phyloP scores from a whole-genome alignment of 2,329 filamentous ascomycete species.

The Boeremia exigua region DNA sequence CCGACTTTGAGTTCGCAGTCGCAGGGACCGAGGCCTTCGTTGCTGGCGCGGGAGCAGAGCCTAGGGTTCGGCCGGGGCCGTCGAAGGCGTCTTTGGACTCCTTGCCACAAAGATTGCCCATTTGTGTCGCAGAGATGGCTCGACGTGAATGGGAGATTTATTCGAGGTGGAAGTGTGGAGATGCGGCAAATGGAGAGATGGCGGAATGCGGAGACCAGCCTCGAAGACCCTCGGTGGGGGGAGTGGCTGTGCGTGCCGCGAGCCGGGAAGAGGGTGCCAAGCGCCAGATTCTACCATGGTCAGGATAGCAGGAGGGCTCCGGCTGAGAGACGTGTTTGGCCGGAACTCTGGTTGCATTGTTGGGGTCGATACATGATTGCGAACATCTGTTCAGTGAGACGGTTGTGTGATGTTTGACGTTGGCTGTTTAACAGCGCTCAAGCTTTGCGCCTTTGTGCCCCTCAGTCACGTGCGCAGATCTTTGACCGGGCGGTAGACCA shows the following conservation, averaged over 20 bases:
- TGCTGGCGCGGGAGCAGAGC: constrained; percentile 59
- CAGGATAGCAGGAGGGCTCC: background rate
- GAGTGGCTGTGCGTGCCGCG: constrained; percentile 19
- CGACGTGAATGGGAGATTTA: background rate
- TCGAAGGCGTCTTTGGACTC: constrained; percentile 66
- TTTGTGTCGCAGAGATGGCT: constrained; percentile 49
- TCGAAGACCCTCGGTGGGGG: constrained; percentile 21
- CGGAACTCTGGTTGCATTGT: background rate
- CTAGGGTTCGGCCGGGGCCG: constrained; percentile 75
- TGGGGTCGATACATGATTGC: background rate
- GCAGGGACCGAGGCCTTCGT: constrained; percentile 44
- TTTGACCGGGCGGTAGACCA: background rate
- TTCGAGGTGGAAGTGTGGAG: background rate
- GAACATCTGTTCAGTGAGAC: background rate
- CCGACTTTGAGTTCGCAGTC: constrained; percentile 20
- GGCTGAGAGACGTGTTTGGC: background rate
- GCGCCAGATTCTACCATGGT: constrained; percentile 21
- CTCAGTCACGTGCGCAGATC: constrained; percentile 5
- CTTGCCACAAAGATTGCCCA: constrained; percentile 90
- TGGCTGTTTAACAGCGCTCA: constrained; percentile 5
- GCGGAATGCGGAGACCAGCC: constrained; percentile 32
- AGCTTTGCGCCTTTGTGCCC: constrained; percentile 2
- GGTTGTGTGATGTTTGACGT: constrained; percentile 9
- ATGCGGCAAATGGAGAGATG: constrained; percentile 21
- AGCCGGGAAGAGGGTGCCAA: constrained; percentile 26